Evolutionary conservation across 768 basidiomycete genomes (phyloP), one percentile per base, ranked within the genome.

Genomic region (Hirschioporus abietinus): DNA sequence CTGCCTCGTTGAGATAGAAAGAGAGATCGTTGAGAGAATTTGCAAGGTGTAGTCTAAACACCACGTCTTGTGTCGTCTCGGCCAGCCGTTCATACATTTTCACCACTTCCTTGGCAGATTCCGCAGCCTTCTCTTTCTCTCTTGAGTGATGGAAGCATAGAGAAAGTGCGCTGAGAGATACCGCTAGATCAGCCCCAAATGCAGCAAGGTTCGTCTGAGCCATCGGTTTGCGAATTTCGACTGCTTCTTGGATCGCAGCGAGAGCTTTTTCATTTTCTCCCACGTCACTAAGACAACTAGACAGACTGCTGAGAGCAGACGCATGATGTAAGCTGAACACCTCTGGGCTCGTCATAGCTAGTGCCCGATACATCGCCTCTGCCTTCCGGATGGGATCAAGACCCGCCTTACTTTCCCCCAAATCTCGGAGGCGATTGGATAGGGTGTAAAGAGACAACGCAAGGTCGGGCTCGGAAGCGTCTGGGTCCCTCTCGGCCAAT

Each of bases 281-380:
- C 6, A 25, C 24, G 30, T 67, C 67, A 12, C 59, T 67, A 1
- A 68, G 60, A 52, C 34, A 52, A 24, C 63, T 36, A 24, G 58
- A 65, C 20, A 69, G 34, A 30, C 62, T 68, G 63, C 65, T 8
- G 18, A 68, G 60, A 18, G 67, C 3, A 6, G 1, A 5, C 7
- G 68, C 67, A 30, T 68, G 67, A 23, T 69, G 12, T 6, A 42
- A 27, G 20, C 58, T 58, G 35, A 65, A 66, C 17, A 63, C 20
- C 20, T 34, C 61, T 27, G 67, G 64, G 52, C 34, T 25, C 10
- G 65, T 36, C 23, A 7, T 26, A 10, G 58, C 24, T 3, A 67
- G 27, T 59, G 25, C 17, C 8, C 59, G 64, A 60, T 35, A 66
- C 4, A 66, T 35, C 8, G 63, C 9, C 7, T 65, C 63, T 1